Conservation (phyloP, 768 basidiomycete species). For the Lactarius trivialis region DNA sequence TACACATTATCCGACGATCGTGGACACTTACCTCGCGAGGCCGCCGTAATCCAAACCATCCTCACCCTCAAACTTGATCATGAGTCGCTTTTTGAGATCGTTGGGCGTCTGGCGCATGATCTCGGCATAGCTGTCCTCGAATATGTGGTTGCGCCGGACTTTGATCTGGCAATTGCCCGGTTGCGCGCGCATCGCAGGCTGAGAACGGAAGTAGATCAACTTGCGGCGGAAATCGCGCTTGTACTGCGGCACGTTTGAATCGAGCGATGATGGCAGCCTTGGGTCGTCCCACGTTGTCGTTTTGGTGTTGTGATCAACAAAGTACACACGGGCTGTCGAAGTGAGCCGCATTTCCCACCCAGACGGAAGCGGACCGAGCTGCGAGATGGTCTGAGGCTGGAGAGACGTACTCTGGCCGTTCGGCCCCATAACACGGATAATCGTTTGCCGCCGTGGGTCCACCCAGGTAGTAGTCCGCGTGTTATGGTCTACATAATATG, state of each 20-base stretch:
- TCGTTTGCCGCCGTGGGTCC: conserved; percentile 93
- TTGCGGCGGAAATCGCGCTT: conserved; percentile 99
- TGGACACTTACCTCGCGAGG: conserved; percentile 68
- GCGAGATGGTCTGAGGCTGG: conserved; percentile 93
- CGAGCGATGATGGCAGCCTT: conserved; percentile 88
- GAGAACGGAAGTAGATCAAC: conserved; percentile 98
- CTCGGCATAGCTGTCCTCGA: conserved; percentile 98
- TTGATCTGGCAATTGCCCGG: conserved; percentile 99
- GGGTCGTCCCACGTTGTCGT: conserved; percentile 99
- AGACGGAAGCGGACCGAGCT: conserved; percentile 92
- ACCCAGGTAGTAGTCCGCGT: conserved; percentile 99
- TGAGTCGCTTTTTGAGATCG: conserved; percentile 95
- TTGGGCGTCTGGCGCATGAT: conserved; percentile 99
- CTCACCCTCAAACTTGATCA: conserved; percentile 99
- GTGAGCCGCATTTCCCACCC: conserved; percentile 99
- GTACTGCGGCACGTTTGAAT: conserved; percentile 97
- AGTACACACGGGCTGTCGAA: conserved; percentile 95
- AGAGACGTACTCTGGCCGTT: conserved; percentile 80
- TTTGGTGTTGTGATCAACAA: conserved; percentile 99
- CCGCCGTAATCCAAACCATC: conserved; percentile 99
- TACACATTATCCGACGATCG: background rate
- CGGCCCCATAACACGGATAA: conserved; percentile 95
- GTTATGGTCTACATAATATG: conserved; percentile 99
- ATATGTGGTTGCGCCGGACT: conserved; percentile 95
- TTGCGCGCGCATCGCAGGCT: conserved; percentile 95